phyloP scores from a whole-genome alignment of 208 protist genomes.

The Naegleria lovaniensis region DNA sequence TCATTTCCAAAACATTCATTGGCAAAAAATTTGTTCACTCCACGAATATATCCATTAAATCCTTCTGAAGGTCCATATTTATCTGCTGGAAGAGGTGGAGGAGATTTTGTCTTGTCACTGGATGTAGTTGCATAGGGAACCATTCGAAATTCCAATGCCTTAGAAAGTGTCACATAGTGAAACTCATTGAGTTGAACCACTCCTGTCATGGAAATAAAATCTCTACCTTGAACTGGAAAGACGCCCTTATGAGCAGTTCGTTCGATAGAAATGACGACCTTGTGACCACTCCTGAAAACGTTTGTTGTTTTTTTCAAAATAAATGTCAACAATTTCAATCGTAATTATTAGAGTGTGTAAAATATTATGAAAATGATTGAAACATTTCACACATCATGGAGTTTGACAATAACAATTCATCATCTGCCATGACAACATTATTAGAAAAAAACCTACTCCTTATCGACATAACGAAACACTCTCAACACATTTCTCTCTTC shows the following conservation, averaged over 20 bases:
- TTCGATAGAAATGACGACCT: neutral
- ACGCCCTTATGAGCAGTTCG: neutral
- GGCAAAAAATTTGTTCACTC: neutral
- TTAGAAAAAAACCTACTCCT: neutral
- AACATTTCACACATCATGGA: too few species aligned
- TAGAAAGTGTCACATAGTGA: neutral
- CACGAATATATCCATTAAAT: neutral
- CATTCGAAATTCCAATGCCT: neutral
- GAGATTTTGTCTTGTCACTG: neutral
- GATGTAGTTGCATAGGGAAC: neutral
- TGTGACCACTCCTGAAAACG: neutral
- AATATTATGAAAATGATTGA: too few species aligned
- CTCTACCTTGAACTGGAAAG: neutral
- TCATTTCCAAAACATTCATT: neutral
- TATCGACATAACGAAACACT: neutral
- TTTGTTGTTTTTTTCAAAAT: too few species aligned
- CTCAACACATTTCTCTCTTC: neutral
- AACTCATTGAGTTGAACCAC: neutral
- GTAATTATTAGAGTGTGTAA: too few species aligned
- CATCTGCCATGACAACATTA: too few species aligned
- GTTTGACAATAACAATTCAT: too few species aligned
- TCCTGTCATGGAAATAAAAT: neutral
- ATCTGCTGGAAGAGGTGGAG: neutral
- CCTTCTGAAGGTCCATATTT: neutral
- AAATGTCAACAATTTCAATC: neutral